phyloP scores from a whole-genome alignment of 257 asterid species.

The Solanum stenotomum region DNA sequence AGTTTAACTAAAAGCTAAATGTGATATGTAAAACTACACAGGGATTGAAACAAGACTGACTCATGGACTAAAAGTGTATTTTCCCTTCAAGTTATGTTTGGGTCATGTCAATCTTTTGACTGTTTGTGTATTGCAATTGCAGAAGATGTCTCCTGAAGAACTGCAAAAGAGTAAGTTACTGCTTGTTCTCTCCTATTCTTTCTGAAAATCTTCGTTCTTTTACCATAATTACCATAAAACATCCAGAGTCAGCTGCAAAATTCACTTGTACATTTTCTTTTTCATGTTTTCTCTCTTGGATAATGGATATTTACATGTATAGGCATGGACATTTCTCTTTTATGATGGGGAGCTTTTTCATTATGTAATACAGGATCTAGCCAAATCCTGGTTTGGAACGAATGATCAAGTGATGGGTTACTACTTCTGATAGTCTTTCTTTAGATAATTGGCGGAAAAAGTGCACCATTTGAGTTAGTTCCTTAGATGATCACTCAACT shows the following conservation, averaged over 20 bases:
- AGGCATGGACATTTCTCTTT: not conserved
- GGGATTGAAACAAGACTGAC: not conserved
- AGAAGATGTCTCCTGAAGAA: slow-evolving; percentile 66
- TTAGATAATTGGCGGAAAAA: not conserved
- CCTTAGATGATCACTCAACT: not conserved
- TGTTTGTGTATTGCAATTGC: slow-evolving; percentile 22
- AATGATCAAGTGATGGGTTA: not conserved
- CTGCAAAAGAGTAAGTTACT: slow-evolving; percentile 59
- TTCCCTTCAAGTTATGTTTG: not conserved
- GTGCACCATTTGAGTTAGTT: not conserved
- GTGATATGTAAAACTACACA: not conserved
- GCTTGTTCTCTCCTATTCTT: not conserved
- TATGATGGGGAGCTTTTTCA: not conserved
- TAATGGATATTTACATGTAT: not conserved
- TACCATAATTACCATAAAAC: not conserved
- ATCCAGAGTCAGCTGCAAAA: not conserved
- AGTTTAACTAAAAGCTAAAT: not conserved
- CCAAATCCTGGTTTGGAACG: not conserved
- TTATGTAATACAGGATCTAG: not conserved
- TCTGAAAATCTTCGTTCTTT: not conserved
- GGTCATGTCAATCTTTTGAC: not conserved
- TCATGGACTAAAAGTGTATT: not conserved
- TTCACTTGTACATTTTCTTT: not conserved
- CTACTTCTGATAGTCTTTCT: not conserved
- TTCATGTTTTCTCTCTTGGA: not conserved